Evolutionary conservation across 768 basidiomycete genomes (phyloP).

Genomic region (Psilocybe cyanescens): DNA sequence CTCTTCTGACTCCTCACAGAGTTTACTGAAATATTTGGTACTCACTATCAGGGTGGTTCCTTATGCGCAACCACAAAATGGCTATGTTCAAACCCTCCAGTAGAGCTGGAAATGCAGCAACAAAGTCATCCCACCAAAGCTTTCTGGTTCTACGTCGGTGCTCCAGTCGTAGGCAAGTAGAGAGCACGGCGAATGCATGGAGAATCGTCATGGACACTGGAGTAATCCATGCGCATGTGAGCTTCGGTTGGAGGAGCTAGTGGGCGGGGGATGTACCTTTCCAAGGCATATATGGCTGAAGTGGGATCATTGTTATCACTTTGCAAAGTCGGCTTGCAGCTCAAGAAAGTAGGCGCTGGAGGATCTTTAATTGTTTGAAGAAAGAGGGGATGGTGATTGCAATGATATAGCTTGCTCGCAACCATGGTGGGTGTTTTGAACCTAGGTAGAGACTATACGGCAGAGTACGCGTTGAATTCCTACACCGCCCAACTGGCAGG

Average conservation of each 20-base stretch:
- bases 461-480: too few relatives aligned
- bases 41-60: background rate
- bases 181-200: slow-evolving; percentile 4
- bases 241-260: background rate
- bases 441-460: too few relatives aligned
- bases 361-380: too few relatives aligned
- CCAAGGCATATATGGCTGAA: slow-evolving; percentile 6
- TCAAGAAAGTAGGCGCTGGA: too few relatives aligned
- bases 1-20: too few relatives aligned
- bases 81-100: slow-evolving; percentile 8
- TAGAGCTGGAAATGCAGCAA: slow-evolving; percentile 11
- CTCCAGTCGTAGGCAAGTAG: slow-evolving; percentile 11
- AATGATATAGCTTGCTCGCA: too few relatives aligned
- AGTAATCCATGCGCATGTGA: background rate
- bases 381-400: too few relatives aligned
- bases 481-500: too few relatives aligned
- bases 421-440: too few relatives aligned
- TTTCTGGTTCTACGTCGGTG: slow-evolving; percentile 12
- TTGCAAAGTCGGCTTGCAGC: too few relatives aligned
- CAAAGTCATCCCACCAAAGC: slow-evolving; percentile 24
- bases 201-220: slow-evolving; percentile 3
- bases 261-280: background rate
- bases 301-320: background rate
- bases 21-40: background rate
- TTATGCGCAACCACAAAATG: slow-evolving; percentile 9